Evolutionary conservation across 192 early-diverging fungal species (phyloP).

Genomic region (Linnemannia schmuckeri): DNA sequence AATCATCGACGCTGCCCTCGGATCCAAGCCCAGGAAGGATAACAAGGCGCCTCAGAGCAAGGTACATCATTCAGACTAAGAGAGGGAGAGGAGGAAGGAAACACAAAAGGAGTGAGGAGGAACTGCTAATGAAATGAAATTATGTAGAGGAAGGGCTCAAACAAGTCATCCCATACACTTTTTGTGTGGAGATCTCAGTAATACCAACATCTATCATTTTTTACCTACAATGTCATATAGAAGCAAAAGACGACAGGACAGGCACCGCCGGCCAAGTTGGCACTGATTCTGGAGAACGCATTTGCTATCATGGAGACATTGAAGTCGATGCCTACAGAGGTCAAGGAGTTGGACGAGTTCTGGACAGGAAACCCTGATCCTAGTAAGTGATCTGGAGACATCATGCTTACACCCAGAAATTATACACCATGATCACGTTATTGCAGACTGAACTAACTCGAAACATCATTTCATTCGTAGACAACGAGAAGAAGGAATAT

Average conservation of each 20-base stretch:
- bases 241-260: slow-evolving; percentile 40
- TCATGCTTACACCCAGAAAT: neutral
- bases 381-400: slow-evolving; percentile 23
- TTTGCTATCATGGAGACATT: slow-evolving; percentile 72
- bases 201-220: neutral
- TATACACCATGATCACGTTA: neutral
- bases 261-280: slow-evolving; percentile 44
- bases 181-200: neutral
- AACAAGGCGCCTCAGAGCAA: slow-evolving; percentile 14
- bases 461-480: slow-evolving; percentile 11
- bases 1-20: slow-evolving; percentile 48
- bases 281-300: slow-evolving; percentile 66
- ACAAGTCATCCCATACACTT: too few relatives aligned
- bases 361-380: slow-evolving; percentile 72
- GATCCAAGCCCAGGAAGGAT: slow-evolving; percentile 31
- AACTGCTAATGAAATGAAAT: too few relatives aligned
- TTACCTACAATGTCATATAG: slow-evolving; percentile 24
- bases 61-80: slow-evolving; percentile 1
- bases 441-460: neutral
- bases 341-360: slow-evolving; percentile 68
- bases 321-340: slow-evolving; percentile 69
- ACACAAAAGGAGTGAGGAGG: too few relatives aligned
- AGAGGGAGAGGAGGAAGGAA: too few relatives aligned
- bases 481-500: slow-evolving; percentile 53
- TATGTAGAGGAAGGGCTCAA: too few relatives aligned